Evolutionary conservation across 805 yeast genomes (phyloP).

Genomic region (Yueomyces sp.): DNA sequence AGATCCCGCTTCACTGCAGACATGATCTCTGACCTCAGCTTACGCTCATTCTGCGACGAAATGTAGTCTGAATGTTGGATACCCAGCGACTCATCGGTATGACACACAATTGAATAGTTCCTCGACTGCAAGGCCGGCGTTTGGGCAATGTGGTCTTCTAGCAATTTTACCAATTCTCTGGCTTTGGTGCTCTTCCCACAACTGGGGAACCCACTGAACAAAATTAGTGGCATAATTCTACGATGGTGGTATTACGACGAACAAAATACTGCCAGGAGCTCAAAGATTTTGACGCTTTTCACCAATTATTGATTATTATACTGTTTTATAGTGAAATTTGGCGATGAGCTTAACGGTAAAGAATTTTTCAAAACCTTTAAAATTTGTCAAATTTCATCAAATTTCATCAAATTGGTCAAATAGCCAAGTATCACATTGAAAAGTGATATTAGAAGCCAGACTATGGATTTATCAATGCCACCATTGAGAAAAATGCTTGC

Average conservation of each 20-base stretch:
- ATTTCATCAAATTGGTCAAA: too few relatives aligned
- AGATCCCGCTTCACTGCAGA: conserved; percentile 80
- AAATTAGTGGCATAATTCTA: conserved; percentile 61
- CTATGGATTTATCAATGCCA: too few relatives aligned
- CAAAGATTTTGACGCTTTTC: too few relatives aligned
- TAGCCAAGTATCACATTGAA: too few relatives aligned
- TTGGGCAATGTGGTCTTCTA: conserved; percentile 34
- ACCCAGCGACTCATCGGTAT: conserved; percentile 68
- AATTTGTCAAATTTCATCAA: too few relatives aligned
- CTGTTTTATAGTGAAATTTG: too few relatives aligned
- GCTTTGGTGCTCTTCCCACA: conserved; percentile 79
- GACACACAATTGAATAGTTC: conserved; percentile 44
- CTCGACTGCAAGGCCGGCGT: conserved; percentile 25
- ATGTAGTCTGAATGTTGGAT: conserved; percentile 53
- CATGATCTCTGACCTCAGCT: conserved; percentile 72
- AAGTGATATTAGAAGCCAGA: too few relatives aligned
- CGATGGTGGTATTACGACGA: background rate
- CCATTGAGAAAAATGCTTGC: too few relatives aligned
- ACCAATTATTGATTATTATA: too few relatives aligned
- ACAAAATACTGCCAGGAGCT: background rate
- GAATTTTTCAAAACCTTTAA: too few relatives aligned
- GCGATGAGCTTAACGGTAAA: too few relatives aligned
- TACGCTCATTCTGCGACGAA: conserved; percentile 66
- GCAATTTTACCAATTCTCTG: conserved; percentile 31
- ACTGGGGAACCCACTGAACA: conserved; percentile 75